These are phyloP conservation scores for Sporothrix mexicana DNA, from an alignment of 2,329 filamentous ascomycete species.

Conservation along the genomic window DNA sequence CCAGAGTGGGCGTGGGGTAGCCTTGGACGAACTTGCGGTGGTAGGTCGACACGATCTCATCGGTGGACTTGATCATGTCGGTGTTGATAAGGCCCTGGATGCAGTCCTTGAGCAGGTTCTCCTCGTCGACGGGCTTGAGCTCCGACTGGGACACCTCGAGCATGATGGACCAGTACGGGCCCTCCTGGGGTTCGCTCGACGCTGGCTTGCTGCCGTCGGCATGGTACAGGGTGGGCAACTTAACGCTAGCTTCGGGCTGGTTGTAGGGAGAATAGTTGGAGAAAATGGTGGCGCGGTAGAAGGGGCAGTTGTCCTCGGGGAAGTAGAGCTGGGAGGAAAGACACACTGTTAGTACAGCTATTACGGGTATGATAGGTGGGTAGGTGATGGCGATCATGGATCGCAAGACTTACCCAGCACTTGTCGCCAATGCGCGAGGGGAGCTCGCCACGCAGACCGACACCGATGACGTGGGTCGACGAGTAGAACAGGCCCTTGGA, in stretches of 20 bases:
- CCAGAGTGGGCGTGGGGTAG: slow-evolving; percentile 92
- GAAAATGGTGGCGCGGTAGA: slow-evolving; percentile 99
- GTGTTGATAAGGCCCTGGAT: slow-evolving; percentile 98
- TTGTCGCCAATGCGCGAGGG: slow-evolving; percentile 98
- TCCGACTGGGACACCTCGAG: slow-evolving; percentile 94
- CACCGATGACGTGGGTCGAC: slow-evolving; percentile 94
- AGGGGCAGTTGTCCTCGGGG: slow-evolving; percentile 97
- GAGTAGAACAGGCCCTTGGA: slow-evolving; percentile 96
- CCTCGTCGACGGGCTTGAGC: slow-evolving; percentile 90
- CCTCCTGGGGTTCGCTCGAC: slow-evolving; percentile 75
- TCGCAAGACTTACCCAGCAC: slow-evolving; percentile 76
- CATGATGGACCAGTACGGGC: slow-evolving; percentile 99
- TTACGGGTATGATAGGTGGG: neutral
- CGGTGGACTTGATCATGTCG: slow-evolving; percentile 86
- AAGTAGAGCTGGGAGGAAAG: slow-evolving; percentile 79
- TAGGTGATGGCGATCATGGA: too few relatives aligned
- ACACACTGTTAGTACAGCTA: neutral
- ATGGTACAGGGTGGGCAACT: slow-evolving; percentile 84
- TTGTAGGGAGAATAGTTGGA: slow-evolving; percentile 99
- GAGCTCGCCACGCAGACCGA: slow-evolving; percentile 88
- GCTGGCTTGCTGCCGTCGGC: slow-evolving; percentile 83
- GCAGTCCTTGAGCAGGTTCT: slow-evolving; percentile 83
- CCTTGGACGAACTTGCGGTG: slow-evolving; percentile 98
- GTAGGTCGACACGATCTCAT: slow-evolving; percentile 98
- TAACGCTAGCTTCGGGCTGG: slow-evolving; percentile 81